A percentile compares a stretch with the other conserved stretches of the same genome.
These are phyloP conservation scores for Tuber aestivum DNA, from an alignment of 495 filamentous ascomycete genomes.

Conservation along the genomic window DNA sequence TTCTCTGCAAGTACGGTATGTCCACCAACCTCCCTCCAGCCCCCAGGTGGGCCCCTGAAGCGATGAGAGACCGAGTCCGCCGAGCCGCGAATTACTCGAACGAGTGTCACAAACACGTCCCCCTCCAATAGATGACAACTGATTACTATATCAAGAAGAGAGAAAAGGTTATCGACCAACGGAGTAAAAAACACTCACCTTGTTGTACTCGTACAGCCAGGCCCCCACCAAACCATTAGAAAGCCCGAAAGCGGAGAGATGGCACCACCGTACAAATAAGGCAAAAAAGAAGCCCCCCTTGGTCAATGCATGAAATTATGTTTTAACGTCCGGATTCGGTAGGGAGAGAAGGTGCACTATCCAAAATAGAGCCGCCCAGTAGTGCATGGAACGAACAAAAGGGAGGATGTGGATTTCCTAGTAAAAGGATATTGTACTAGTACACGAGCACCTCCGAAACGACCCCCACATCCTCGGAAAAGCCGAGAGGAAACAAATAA, in stretches of 20 bases:
- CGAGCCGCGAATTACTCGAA: not conserved
- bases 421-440: not conserved
- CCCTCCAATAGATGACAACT: not conserved
- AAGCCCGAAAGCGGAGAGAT: not conserved
- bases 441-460: not conserved
- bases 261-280: not conserved
- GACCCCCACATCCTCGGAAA: not conserved
- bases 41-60: not conserved
- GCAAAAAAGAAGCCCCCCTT: not conserved
- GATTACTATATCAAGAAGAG: not conserved
- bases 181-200: not conserved
- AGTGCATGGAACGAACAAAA: constrained; percentile 9
- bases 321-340: constrained; percentile 10
- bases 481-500: not conserved
- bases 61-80: not conserved
- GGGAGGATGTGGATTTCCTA: not conserved
- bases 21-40: not conserved
- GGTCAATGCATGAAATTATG: constrained; percentile 22
- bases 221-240: not conserved
- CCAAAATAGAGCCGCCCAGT: constrained; percentile 14
- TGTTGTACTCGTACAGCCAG: not conserved
- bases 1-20: too few relatives aligned
- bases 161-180: not conserved
- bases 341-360: constrained; percentile 16
- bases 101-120: not conserved